Evolutionary conservation across 1,284 basidiomycete species (phyloP).

Genomic region (Termitomyces sp.): DNA sequence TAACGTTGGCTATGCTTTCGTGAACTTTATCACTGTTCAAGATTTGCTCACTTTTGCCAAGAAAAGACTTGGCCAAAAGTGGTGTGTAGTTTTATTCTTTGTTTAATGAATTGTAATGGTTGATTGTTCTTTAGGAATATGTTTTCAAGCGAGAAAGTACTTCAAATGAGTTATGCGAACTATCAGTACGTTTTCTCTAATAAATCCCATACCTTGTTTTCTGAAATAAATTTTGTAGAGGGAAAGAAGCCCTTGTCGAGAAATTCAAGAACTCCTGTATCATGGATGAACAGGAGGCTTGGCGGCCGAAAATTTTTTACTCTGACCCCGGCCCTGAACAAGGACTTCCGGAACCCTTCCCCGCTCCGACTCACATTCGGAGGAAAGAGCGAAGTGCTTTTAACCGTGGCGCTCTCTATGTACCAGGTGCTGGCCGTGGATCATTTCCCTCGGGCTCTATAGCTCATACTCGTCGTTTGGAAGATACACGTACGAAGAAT

Average conservation of each 20-base stretch:
- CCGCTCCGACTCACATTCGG: conserved; percentile 68
- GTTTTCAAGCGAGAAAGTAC: conserved; percentile 81
- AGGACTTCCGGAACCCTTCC: conserved; percentile 77
- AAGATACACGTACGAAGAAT: background rate
- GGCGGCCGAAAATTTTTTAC: conserved; percentile 82
- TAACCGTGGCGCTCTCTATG: conserved; percentile 67
- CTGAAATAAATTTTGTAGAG: conserved; percentile 37
- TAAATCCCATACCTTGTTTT: background rate
- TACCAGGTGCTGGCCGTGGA: conserved; percentile 34
- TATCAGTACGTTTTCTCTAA: conserved; percentile 59
- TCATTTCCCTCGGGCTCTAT: conserved; percentile 1
- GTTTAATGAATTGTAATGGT: background rate
- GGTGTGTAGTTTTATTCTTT: conserved; percentile 34
- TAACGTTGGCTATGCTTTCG: conserved; percentile 85
- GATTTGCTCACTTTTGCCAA: conserved; percentile 74
- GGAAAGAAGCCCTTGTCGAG: conserved; percentile 81
- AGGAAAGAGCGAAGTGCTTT: conserved; percentile 73
- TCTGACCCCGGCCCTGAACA: conserved; percentile 63
- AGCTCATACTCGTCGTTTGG: conserved; percentile 5
- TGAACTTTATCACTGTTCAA: conserved; percentile 77
- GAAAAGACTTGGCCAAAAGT: conserved; percentile 69
- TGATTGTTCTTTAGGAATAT: conserved; percentile 56
- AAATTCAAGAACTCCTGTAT: conserved; percentile 84
- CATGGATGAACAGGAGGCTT: conserved; percentile 77
- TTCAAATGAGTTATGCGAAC: conserved; percentile 84